These are phyloP conservation scores for Mycena rosella DNA, from an alignment of 768 basidiomycete genomes.

Conservation along the genomic window DNA sequence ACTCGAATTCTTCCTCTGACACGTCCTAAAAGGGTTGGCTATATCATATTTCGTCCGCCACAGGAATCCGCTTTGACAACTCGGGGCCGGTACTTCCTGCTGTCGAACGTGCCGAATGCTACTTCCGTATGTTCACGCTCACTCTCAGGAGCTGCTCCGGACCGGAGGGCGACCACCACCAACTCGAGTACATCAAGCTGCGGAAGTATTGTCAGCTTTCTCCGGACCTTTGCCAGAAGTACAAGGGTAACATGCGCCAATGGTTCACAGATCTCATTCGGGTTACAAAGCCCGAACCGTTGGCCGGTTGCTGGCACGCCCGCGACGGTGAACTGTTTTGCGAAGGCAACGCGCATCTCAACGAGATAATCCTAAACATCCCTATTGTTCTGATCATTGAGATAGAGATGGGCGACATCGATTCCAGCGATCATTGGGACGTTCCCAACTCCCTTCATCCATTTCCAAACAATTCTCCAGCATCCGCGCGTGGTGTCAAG, in stretches of 20 bases:
- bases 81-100: no score
- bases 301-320: slow-evolving; percentile 4
- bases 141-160: neutral
- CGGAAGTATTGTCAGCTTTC: neutral
- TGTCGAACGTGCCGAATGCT: neutral
- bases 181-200: neutral
- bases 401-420: slow-evolving; percentile 16
- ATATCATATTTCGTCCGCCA: no score
- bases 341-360: neutral
- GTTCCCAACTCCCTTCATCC: neutral
- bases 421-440: no score
- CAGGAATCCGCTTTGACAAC: no score
- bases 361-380: slow-evolving; percentile 12
- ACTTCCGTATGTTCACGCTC: neutral
- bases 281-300: neutral
- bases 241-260: slow-evolving; percentile 6
- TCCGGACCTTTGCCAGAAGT: neutral
- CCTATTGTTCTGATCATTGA: neutral
- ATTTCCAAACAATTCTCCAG: slow-evolving; percentile 8
- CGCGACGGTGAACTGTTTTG: neutral
- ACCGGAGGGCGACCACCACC: neutral
- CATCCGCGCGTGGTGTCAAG: neutral
- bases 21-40: no score
- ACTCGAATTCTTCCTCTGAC: no score
- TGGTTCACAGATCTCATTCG: slow-evolving; percentile 21